These are phyloP conservation scores for Alnus glutinosa DNA, from an alignment of 306 rosid genomes.

Conservation along the genomic window DNA sequence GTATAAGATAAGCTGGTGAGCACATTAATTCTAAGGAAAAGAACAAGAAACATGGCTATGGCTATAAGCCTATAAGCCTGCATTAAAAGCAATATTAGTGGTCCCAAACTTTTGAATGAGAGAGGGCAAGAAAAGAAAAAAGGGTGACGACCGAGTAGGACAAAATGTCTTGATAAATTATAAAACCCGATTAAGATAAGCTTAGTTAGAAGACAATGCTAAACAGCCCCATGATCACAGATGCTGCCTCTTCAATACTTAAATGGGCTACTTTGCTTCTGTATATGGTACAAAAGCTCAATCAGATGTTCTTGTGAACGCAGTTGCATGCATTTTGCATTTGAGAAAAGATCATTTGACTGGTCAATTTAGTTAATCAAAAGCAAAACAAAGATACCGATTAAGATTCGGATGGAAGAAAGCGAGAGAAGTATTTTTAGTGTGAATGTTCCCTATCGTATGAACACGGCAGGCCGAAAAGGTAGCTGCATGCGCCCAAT, in stretches of 20 bases:
- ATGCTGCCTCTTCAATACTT: not conserved
- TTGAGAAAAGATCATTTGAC: conserved; percentile 3
- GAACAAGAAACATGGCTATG: not conserved
- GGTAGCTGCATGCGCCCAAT: not conserved
- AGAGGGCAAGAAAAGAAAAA: not conserved
- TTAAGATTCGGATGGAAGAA: conserved; percentile 16
- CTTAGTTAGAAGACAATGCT: not conserved
- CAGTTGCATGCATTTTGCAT: conserved; percentile 7
- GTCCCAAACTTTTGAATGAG: conserved; percentile 3
- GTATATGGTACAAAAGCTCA: not conserved
- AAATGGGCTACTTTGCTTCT: not conserved
- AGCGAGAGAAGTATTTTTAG: conserved; percentile 6
- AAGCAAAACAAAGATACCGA: conserved; percentile 15
- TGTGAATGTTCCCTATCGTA: conserved; percentile 30
- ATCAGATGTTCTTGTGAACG: not conserved
- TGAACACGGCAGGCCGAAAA: conserved; percentile 6
- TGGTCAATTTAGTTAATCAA: conserved; percentile 13
- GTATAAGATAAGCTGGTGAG: not conserved
- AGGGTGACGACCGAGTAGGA: conserved; percentile 10
- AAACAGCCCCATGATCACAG: conserved; percentile 8
- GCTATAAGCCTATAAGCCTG: not conserved
- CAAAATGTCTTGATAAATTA: not conserved
- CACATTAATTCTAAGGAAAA: no score
- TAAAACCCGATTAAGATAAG: not conserved
- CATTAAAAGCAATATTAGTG: not conserved